Percentiles rank a stretch among this genome's conserved stretches.
Evolutionary conservation across 305 asterid genomes (phyloP).

Genomic region (Ajuga reptans): DNA sequence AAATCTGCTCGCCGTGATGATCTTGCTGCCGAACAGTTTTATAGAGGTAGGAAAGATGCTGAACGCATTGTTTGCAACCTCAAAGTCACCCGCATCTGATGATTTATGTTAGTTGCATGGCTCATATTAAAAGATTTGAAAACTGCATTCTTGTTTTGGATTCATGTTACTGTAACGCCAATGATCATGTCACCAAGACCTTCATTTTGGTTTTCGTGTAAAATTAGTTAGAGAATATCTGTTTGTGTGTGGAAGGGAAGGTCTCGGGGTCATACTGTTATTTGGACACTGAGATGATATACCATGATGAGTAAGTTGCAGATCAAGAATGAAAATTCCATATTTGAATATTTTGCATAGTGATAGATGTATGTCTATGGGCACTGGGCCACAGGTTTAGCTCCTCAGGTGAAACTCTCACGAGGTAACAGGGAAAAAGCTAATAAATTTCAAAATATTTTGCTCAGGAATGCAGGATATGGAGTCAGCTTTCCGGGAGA

Average conservation of each 20-base stretch:
- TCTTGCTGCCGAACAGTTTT: constrained; percentile 41
- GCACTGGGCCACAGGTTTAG: constrained; percentile 14
- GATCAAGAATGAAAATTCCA: constrained; percentile 2
- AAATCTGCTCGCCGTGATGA: constrained; percentile 49
- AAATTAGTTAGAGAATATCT: background rate
- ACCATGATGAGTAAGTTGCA: constrained; percentile 4
- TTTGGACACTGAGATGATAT: background rate
- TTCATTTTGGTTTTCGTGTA: background rate
- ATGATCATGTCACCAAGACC: background rate
- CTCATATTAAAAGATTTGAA: constrained; percentile 5
- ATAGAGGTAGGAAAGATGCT: constrained; percentile 46
- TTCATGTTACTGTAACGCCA: constrained; percentile 10
- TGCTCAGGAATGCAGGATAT: constrained; percentile 58
- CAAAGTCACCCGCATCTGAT: constrained; percentile 14
- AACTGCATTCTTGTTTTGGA: constrained; percentile 11
- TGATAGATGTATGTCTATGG: background rate
- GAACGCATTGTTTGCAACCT: constrained; percentile 5
- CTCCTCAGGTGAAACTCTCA: constrained; percentile 7
- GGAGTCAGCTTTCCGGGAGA: constrained; percentile 49
- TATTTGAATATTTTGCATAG: constrained; percentile 20
- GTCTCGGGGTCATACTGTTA: background rate
- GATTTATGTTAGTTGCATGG: constrained; percentile 4
- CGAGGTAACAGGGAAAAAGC: constrained; percentile 7
- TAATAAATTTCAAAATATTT: constrained; percentile 22
- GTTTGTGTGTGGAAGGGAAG: background rate